Evolutionary conservation across 2,329 filamentous ascomycete genomes (phyloP).

Genomic region (Eutypella sp.): DNA sequence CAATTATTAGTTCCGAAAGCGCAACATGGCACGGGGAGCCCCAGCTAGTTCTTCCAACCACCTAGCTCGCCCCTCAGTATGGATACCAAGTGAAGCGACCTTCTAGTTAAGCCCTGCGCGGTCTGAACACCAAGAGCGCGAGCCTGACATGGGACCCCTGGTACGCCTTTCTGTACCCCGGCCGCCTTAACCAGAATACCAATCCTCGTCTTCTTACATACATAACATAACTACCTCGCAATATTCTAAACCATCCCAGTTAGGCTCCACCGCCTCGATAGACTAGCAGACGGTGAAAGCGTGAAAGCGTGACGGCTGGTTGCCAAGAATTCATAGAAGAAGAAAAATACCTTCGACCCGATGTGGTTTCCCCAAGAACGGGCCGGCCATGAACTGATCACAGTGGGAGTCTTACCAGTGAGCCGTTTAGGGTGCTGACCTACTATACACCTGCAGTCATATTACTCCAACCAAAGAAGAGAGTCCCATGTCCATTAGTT

Average conservation of each 20-base stretch:
- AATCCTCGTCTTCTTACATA: neutral
- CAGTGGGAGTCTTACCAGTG: slow-evolving; percentile 8
- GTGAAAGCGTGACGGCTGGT: slow-evolving; percentile 17
- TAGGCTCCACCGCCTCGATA: slow-evolving; percentile 21
- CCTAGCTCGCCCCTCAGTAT: slow-evolving; percentile 12
- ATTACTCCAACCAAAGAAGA: neutral
- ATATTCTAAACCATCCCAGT: slow-evolving; percentile 17
- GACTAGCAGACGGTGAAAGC: slow-evolving; percentile 21
- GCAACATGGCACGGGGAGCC: slow-evolving; percentile 18
- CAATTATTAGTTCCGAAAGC: slow-evolving; percentile 16
- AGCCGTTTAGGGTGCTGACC: slow-evolving; percentile 12
- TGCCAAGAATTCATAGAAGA: slow-evolving; percentile 18
- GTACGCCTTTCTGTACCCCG: slow-evolving; percentile 24
- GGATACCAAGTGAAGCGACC: slow-evolving; percentile 17
- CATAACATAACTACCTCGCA: neutral
- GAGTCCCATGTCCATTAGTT: neutral
- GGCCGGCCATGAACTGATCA: slow-evolving; percentile 4
- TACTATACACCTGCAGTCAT: slow-evolving; percentile 6
- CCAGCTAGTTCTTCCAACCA: slow-evolving; percentile 13
- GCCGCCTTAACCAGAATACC: slow-evolving; percentile 20
- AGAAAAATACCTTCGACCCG: slow-evolving; percentile 13
- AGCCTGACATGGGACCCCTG: slow-evolving; percentile 24
- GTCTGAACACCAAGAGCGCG: slow-evolving; percentile 20
- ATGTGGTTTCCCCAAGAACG: slow-evolving; percentile 12
- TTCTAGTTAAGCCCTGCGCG: slow-evolving; percentile 28